phyloP scores from a whole-genome alignment of 805 yeast genomes.

The Candida ipomoeae region DNA sequence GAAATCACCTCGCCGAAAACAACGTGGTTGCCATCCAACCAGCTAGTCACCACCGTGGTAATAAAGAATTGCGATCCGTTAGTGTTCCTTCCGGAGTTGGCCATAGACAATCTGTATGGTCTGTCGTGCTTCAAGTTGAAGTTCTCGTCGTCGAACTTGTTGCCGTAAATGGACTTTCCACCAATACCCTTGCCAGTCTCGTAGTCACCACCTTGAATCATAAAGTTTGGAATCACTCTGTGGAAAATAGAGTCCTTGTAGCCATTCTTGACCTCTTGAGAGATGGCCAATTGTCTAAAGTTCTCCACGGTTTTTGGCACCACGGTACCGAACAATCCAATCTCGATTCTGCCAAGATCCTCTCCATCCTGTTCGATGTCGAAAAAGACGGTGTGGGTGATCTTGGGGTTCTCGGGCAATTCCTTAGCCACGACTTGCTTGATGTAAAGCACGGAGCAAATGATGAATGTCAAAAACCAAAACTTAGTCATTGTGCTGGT shows the following conservation, averaged over 20 bases:
- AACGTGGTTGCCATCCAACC: constrained; percentile 94
- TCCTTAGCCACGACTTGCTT: constrained; percentile 8
- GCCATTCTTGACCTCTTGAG: constrained; percentile 58
- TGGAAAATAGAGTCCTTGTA: constrained; percentile 67
- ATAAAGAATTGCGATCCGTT: constrained; percentile 95
- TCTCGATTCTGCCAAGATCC: constrained; percentile 71
- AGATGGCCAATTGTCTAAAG: constrained; percentile 69
- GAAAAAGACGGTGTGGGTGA: constrained; percentile 81
- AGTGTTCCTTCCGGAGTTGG: constrained; percentile 71
- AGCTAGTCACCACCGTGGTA: constrained; percentile 83
- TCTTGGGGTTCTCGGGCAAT: constrained; percentile 43
- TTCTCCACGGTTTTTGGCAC: constrained; percentile 88
- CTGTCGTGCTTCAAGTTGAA: constrained; percentile 63
- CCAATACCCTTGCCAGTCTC: constrained; percentile 70
- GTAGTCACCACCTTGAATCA: constrained; percentile 89
- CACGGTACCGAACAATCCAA: constrained; percentile 83
- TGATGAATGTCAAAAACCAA: constrained; percentile 13
- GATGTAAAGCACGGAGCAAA: constrained; percentile 13
- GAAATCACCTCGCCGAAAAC: constrained; percentile 93
- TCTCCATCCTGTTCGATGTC: constrained; percentile 80
- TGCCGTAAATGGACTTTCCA: constrained; percentile 79
- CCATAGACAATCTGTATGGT: constrained; percentile 72
- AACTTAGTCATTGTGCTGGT: constrained; percentile 13
- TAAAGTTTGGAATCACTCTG: constrained; percentile 65
- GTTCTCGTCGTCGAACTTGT: constrained; percentile 72